Base-by-base conservation (phyloP, 2,329 filamentous ascomycete species). In the Colletotrichum costaricense region DNA sequence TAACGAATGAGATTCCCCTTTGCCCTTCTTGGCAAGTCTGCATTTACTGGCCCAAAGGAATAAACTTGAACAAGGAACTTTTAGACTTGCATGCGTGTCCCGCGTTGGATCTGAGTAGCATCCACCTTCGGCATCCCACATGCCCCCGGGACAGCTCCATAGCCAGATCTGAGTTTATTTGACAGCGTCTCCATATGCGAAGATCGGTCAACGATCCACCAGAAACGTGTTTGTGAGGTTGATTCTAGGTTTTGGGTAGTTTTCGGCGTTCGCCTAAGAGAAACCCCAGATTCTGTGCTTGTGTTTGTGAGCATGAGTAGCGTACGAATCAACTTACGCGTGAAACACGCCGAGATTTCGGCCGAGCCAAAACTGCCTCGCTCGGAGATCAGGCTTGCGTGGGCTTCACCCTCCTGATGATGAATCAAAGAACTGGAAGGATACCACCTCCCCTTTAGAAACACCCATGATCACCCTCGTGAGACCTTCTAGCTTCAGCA, bases 1-100 rank as follows among this genome's bases (percentile, higher is more conserved):
- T 57, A 60, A 56, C 42, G 56, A 69, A 38, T 42, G 22, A 70
- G 26, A 63, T 57, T 55, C 46, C 57, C 46, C 19, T 26, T 58
- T 22, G 9, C 16, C 16, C 26, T 22, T 35, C 49, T 64, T 54
- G 62, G 38, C 38, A 42, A 42, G 6, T 3, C 3, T 42, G 38
- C 16, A 42, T 19, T 19, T 8, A 42, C 38, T 42, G 38, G 14
- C 38, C 28, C 7, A 4, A 35, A 35, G 19, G 4, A 35, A 54
- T 5, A 16, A 24, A 19, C 49, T 28, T 12, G 7, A 28, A 33
- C 28, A 12, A 22, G 26, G 26, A 35, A 22, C 19, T 6, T n/a
- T n/a, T 4, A 42, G 19, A 58, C 19, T 5, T 58, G 30, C 56
- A 35, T 38, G 56, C 30, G 30, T 58, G 14, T 58, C 56, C 22